These are phyloP conservation scores for Gastrodia elata DNA, from an alignment of 106 monocot genomes.

Conservation along the genomic window DNA sequence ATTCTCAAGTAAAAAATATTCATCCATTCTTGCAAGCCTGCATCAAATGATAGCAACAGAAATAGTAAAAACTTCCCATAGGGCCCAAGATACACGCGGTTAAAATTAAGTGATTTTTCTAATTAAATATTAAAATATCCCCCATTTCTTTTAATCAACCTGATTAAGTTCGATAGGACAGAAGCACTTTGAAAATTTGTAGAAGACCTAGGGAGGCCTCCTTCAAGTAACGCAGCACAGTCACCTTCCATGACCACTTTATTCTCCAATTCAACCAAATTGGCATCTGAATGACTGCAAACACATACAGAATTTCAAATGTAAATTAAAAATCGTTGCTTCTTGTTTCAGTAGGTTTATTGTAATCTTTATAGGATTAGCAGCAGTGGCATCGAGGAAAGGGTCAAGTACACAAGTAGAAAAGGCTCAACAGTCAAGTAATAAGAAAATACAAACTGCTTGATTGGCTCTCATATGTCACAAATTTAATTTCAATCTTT, in stretches of 20 bases:
- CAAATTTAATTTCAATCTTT: neutral
- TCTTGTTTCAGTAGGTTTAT: neutral
- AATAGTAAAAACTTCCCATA: neutral
- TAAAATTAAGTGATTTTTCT: neutral
- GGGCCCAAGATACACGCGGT: neutral
- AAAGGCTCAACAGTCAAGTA: neutral
- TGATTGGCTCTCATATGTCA: neutral
- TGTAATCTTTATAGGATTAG: conserved; percentile 1
- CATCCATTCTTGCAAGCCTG: conserved; percentile 78
- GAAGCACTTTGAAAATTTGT: conserved; percentile 43
- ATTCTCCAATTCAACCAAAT: conserved; percentile 61
- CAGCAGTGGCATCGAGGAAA: neutral
- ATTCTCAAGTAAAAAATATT: conserved; percentile 67
- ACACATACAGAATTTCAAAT: conserved; percentile 1
- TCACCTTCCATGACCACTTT: conserved; percentile 64
- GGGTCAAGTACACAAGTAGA: neutral
- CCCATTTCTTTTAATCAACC: conserved; percentile 22
- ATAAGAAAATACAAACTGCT: neutral
- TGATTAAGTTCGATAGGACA: conserved; percentile 50
- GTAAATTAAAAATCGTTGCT: neutral
- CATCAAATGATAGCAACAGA: conserved; percentile 10
- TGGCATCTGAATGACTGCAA: conserved; percentile 77
- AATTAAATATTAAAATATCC: neutral
- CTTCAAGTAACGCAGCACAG: conserved; percentile 65
- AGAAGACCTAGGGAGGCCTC: conserved; percentile 65